These are phyloP conservation scores for Terana coerulea DNA, from an alignment of 768 basidiomycete species.

Conservation along the genomic window DNA sequence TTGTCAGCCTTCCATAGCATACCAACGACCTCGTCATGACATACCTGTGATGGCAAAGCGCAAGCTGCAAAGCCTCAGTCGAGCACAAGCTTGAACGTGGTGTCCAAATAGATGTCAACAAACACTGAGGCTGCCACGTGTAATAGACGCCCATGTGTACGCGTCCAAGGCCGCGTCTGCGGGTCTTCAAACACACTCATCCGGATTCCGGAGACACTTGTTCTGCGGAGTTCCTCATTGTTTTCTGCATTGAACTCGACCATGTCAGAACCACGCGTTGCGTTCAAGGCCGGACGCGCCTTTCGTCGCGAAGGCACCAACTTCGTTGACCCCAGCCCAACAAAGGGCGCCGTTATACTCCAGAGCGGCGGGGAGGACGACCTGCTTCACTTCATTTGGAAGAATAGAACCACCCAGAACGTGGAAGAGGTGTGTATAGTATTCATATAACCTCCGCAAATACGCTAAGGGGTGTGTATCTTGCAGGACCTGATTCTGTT, in stretches of 20 bases:
- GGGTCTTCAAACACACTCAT: not conserved
- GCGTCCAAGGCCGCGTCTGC: slow-evolving; percentile 4
- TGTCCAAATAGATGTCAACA: too few relatives aligned
- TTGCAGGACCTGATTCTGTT: slow-evolving; percentile 82
- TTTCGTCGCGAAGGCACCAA: slow-evolving; percentile 65
- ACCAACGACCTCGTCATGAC: too few relatives aligned
- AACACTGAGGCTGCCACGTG: not conserved
- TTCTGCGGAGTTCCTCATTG: too few relatives aligned
- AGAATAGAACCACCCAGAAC: slow-evolving; percentile 57
- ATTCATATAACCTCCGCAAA: not conserved
- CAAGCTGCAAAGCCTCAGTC: too few relatives aligned
- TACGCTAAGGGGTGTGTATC: too few relatives aligned
- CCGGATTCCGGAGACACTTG: not conserved
- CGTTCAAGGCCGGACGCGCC: slow-evolving; percentile 71
- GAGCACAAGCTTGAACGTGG: too few relatives aligned
- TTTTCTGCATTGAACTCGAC: not conserved
- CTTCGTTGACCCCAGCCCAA: slow-evolving; percentile 59
- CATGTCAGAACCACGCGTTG: slow-evolving; percentile 29
- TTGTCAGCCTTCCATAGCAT: too few relatives aligned
- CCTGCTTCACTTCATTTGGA: slow-evolving; percentile 80
- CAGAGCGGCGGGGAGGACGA: slow-evolving; percentile 65
- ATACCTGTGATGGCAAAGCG: too few relatives aligned
- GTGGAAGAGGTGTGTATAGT: slow-evolving; percentile 54
- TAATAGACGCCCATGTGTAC: slow-evolving; percentile 2
- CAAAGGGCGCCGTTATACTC: slow-evolving; percentile 72